Percentiles rank a stretch among this genome's conserved stretches.
These are phyloP conservation scores for Arachis monticola DNA, from an alignment of 331 rosid species.

Conservation along the genomic window DNA sequence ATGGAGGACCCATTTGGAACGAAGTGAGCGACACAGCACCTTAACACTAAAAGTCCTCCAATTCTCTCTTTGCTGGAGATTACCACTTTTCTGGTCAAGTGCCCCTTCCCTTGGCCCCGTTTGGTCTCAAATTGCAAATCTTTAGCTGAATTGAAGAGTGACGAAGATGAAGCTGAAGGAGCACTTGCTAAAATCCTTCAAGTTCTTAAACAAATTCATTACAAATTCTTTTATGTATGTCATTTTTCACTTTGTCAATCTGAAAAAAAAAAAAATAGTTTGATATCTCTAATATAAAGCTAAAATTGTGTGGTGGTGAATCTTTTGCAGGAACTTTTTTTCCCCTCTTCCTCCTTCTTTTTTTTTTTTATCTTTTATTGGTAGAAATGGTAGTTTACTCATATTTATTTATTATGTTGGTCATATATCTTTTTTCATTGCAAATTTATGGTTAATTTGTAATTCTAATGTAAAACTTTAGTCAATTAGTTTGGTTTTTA, in stretches of 20 bases:
- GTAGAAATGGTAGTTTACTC: no score
- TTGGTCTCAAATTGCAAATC: slow-evolving; percentile 74
- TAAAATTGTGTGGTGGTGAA: slow-evolving; percentile 41
- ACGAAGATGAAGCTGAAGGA: slow-evolving; percentile 77
- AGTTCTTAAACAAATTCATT: slow-evolving; percentile 74
- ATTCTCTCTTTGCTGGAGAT: no score
- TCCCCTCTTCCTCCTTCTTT: no score
- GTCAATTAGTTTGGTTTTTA: not conserved
- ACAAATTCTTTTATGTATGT: slow-evolving; percentile 73
- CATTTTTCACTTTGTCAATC: slow-evolving; percentile 11
- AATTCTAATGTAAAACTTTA: not conserved
- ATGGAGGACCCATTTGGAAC: no score
- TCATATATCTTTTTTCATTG: not conserved
- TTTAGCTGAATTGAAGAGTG: slow-evolving; percentile 68
- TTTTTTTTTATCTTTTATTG: no score
- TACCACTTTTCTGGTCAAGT: slow-evolving; percentile 91
- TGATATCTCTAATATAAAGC: slow-evolving; percentile 24
- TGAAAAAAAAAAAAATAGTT: not conserved
- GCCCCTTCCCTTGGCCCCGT: no score
- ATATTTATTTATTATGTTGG: no score
- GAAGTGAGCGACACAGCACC: no score
- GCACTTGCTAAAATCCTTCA: slow-evolving; percentile 72
- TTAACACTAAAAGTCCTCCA: no score
- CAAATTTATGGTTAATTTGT: no score
- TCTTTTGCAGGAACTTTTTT: slow-evolving; percentile 67